Percentiles rank a stretch among this genome's conserved stretches.
Evolutionary conservation across 2,329 filamentous ascomycete genomes (phyloP).

Genomic region (Fusarium protoensiforme): DNA sequence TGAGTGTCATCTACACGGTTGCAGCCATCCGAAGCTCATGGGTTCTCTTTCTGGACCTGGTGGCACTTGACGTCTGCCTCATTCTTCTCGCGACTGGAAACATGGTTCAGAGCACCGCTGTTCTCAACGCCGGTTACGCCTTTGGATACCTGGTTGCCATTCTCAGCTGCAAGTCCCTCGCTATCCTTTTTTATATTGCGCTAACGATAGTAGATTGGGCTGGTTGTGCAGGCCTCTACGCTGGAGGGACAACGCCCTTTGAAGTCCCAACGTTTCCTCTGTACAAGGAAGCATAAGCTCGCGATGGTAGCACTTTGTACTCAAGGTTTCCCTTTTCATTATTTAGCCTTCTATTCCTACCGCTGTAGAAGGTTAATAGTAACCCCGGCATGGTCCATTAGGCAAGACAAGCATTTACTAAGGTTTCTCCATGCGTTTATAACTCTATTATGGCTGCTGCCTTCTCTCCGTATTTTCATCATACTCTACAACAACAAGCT

Average conservation of each 20-base stretch:
- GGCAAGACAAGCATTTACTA: neutral
- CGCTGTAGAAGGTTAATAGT: neutral
- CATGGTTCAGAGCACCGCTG: slow-evolving; percentile 1
- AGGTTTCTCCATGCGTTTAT: neutral
- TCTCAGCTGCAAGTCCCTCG: slow-evolving; percentile 3
- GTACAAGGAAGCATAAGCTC: slow-evolving; percentile 3
- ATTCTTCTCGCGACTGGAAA: slow-evolving; percentile 16
- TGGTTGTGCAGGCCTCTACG: slow-evolving; percentile 19
- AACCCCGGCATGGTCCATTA: neutral
- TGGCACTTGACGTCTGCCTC: slow-evolving; percentile 3
- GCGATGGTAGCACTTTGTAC: neutral
- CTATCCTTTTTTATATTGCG: neutral
- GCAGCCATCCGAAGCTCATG: neutral
- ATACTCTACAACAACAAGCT: neutral
- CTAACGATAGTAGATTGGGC: slow-evolving; percentile 7
- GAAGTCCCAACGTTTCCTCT: slow-evolving; percentile 6
- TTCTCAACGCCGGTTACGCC: slow-evolving; percentile 14
- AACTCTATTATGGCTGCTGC: neutral
- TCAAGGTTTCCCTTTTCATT: neutral
- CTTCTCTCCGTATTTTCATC: neutral
- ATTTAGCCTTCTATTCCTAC: neutral
- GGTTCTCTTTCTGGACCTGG: slow-evolving; percentile 7
- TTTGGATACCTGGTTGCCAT: slow-evolving; percentile 18
- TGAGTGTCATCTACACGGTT: slow-evolving; percentile 22
- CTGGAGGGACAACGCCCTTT: slow-evolving; percentile 18